Evolutionary conservation across 495 filamentous ascomycete genomes (phyloP).

Genomic region (Aspergillus heteromorphus): DNA sequence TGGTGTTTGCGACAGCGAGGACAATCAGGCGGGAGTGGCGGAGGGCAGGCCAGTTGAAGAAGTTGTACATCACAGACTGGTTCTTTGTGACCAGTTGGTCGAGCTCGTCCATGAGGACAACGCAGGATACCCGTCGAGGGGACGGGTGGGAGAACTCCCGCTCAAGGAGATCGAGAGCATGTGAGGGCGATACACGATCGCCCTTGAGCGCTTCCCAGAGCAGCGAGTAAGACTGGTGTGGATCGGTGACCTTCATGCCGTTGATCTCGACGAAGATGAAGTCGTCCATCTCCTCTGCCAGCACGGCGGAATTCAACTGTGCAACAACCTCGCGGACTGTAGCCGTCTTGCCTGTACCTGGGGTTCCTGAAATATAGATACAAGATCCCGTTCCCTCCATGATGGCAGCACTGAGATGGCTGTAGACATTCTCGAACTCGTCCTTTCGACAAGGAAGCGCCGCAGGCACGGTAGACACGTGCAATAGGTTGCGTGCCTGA

Average conservation of each 20-base stretch:
- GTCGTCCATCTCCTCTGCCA: slow-evolving; percentile 89
- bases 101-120: slow-evolving; percentile 98
- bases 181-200: slow-evolving; percentile 84
- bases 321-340: slow-evolving; percentile 94
- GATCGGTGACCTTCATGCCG: slow-evolving; percentile 98
- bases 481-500: slow-evolving; percentile 79
- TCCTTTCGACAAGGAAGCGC: slow-evolving; percentile 86
- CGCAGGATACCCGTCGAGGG: slow-evolving; percentile 87
- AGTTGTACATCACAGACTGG: slow-evolving; percentile 99
- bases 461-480: slow-evolving; percentile 87
- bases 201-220: slow-evolving; percentile 96
- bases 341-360: slow-evolving; percentile 97
- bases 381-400: slow-evolving; percentile 88
- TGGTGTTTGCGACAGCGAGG: slow-evolving; percentile 96
- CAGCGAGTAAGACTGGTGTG: slow-evolving; percentile 90
- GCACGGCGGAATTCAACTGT: slow-evolving; percentile 78
- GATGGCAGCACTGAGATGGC: slow-evolving; percentile 90
- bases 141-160: slow-evolving; percentile 86
- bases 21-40: slow-evolving; percentile 90
- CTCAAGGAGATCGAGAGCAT: slow-evolving; percentile 86
- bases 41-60: slow-evolving; percentile 99
- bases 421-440: slow-evolving; percentile 89
- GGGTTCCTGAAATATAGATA: slow-evolving; percentile 99
- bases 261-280: slow-evolving; percentile 99
- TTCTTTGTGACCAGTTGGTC: slow-evolving; percentile 97